Base-by-base conservation (phyloP, 331 rosid species). In the Saraca asoca region DNA sequence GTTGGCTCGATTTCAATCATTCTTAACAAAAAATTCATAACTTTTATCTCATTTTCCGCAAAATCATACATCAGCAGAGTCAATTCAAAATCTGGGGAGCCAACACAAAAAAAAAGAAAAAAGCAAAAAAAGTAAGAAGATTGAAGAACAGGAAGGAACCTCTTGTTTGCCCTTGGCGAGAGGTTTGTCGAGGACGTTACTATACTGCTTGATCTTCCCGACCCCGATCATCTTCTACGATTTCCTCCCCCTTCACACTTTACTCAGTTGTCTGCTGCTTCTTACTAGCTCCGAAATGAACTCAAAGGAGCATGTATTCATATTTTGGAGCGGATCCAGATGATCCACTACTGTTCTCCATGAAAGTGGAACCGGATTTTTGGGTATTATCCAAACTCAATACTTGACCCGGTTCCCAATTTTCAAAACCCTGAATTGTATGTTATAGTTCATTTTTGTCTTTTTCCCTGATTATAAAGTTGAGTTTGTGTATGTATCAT, bases 121-220 rank as follows among this genome's bases (percentile, higher is more conserved):
- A 53, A 33, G 7, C 15, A 15, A 2, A 24, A 3, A 12, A 38
- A 38, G 46, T 6, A 37, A 4, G 58, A 33, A 33, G 34, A 7
- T 15, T 37, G 50, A 56, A 39, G 19, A 51, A 57, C 33, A 70
- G 16, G 51, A 7, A 41, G 53, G 14, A 20, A 90, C 97, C 96
- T 90, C 98, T 71, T 88, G 95, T 75, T 90, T 93, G 66, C 91
- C 95, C 87, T 86, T 93, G 74, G 78, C 77, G 80, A 93, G 86
- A 60, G 98, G 98, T 69, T 79, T 88, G 62, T 93, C 98, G 59
- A 93, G 96, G 70, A 93, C 97, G 65, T 93, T 93, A 12, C 85
- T 48, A 75, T 90, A 93, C 74, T 90, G 98, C 84, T 93, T 93
- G 70, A 86, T 73, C 88, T 93, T 93, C 50, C 96, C 97, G 9